phyloP scores from a whole-genome alignment of 345 rosid species.

The Mercurialis annua region DNA sequence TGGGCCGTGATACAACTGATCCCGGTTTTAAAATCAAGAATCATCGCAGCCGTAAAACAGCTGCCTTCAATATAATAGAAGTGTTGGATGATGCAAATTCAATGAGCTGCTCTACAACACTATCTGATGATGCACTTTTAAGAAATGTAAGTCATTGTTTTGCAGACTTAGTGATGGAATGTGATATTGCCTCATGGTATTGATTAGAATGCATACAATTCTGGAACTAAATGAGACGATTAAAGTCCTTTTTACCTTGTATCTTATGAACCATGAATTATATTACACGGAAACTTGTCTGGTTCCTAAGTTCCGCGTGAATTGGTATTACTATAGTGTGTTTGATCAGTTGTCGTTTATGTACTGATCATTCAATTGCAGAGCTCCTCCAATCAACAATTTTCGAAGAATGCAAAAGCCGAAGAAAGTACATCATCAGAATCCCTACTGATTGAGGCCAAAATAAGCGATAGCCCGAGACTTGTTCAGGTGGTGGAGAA shows the following conservation, averaged over 20 bases:
- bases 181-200: not conserved
- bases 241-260: too few species aligned
- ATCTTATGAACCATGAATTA: too few species aligned
- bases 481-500: not conserved
- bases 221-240: too few species aligned
- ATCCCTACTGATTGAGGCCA: not conserved
- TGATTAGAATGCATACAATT: too few species aligned
- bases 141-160: slow-evolving; percentile 6
- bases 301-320: too few species aligned
- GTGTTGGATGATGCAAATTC: not conserved
- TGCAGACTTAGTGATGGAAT: too few species aligned
- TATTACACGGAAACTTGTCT: too few species aligned
- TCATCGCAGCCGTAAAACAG: not conserved
- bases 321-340: not conserved
- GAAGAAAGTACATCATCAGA: slow-evolving; percentile 10
- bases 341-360: not conserved
- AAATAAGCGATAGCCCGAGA: not conserved
- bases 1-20: slow-evolving; percentile 3
- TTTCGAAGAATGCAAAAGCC: not conserved
- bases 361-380: slow-evolving; percentile 4
- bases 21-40: slow-evolving; percentile 3
- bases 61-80: not conserved
- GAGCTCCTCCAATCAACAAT: slow-evolving; percentile 12
- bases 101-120: slow-evolving; percentile 5
- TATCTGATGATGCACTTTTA: not conserved